These are phyloP conservation scores for Colletotrichum zoysiae DNA, from an alignment of 2,329 filamentous ascomycete genomes.

Conservation along the genomic window DNA sequence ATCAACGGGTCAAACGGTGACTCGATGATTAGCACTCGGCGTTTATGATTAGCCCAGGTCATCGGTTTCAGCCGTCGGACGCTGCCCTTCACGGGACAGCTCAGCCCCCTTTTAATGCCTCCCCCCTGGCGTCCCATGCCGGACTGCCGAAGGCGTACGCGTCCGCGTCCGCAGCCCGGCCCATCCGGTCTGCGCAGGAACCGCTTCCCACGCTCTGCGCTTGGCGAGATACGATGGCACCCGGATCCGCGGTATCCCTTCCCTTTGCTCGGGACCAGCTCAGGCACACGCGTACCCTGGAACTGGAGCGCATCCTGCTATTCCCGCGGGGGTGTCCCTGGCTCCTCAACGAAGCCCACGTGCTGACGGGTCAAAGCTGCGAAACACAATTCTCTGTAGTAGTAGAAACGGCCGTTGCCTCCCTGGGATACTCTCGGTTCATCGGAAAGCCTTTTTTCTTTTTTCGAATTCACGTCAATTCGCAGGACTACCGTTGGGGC, in stretches of 20 bases:
- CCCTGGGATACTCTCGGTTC: background rate
- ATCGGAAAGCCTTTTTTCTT: background rate
- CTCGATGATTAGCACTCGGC: background rate
- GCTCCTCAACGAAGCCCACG: background rate
- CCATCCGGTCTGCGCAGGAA: background rate
- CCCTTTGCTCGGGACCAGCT: background rate
- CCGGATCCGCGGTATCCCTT: background rate
- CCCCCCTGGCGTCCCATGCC: background rate
- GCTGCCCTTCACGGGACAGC: background rate
- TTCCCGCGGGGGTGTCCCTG: background rate
- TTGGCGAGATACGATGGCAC: background rate
- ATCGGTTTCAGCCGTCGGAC: background rate
- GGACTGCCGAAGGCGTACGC: background rate
- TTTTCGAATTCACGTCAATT: background rate
- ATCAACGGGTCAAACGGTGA: background rate
- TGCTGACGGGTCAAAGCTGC: background rate
- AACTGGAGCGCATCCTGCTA: background rate
- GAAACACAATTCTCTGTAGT: background rate
- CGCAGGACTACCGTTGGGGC: background rate
- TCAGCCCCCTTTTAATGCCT: too few species aligned
- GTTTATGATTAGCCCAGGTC: background rate
- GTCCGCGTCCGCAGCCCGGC: background rate
- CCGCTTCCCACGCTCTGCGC: background rate
- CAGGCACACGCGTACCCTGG: background rate
- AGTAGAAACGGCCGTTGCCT: background rate